A percentile compares a stretch with the other conserved stretches of the same genome.
These are phyloP conservation scores for Castanea crenata DNA, from an alignment of 306 rosid species.

Conservation along the genomic window DNA sequence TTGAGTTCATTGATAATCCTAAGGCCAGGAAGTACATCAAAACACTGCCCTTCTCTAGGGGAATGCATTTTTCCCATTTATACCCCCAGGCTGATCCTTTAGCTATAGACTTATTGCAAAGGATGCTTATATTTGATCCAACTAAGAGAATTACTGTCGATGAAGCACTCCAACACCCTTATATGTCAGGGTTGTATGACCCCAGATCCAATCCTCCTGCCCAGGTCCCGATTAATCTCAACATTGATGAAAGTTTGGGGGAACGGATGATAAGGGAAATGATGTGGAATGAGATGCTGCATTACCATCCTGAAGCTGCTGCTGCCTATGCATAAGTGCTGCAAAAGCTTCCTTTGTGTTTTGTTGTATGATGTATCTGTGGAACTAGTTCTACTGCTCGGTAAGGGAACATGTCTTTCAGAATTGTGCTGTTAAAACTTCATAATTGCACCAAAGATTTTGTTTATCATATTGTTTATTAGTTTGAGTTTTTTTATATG, in stretches of 20 bases:
- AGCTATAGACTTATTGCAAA: constrained; percentile 78
- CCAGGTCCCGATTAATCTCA: constrained; percentile 61
- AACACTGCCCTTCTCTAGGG: constrained; percentile 56
- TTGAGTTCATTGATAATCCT: constrained; percentile 57
- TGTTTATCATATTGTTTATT: constrained; percentile 1
- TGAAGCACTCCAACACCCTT: constrained; percentile 89
- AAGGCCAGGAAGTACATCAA: constrained; percentile 63
- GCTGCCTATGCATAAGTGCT: constrained; percentile 21
- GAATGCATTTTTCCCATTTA: constrained; percentile 48
- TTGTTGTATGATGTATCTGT: constrained; percentile 4
- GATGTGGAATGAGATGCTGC: constrained; percentile 83
- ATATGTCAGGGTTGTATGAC: constrained; percentile 65
- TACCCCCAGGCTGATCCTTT: constrained; percentile 78
- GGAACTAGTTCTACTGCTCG: constrained; percentile 10
- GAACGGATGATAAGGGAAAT: constrained; percentile 66
- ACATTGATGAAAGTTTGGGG: constrained; percentile 55
- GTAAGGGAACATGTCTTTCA: constrained; percentile 5
- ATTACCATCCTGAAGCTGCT: constrained; percentile 74
- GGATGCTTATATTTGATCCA: constrained; percentile 84
- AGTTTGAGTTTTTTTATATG: constrained; percentile 17
- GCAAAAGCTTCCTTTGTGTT: constrained; percentile 16
- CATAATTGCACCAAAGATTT: constrained; percentile 28
- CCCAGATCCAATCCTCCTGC: constrained; percentile 49
- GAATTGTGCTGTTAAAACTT: constrained; percentile 24
- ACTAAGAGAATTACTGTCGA: constrained; percentile 66